phyloP scores from a whole-genome alignment of 768 basidiomycete genomes.

The Sarcodon aspratus region DNA sequence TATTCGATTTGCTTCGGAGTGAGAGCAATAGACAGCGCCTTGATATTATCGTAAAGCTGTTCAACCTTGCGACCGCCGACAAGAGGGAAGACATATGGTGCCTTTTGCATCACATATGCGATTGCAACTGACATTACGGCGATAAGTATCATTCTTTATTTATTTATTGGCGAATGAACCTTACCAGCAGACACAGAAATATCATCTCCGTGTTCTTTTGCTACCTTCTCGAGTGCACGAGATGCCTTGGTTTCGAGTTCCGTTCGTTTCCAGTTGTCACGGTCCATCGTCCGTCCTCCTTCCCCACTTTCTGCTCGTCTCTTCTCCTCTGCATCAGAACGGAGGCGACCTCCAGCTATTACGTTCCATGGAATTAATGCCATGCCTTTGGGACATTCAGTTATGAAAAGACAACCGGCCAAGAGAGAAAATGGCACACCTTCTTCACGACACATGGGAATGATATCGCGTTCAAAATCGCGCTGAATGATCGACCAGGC shows the following conservation, averaged over 20 bases:
- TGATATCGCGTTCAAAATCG: conserved; percentile 32
- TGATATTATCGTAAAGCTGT: conserved; percentile 36
- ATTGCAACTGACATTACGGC: conserved; percentile 37
- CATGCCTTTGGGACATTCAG: conserved; percentile 14
- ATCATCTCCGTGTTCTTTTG: conserved; percentile 30
- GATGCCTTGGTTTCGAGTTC: conserved; percentile 31
- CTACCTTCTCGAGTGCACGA: conserved; percentile 37
- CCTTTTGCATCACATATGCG: conserved; percentile 44
- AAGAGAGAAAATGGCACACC: conserved; percentile 12
- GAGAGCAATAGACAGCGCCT: conserved; percentile 36
- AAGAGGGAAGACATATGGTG: conserved; percentile 40
- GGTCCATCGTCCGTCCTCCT: conserved; percentile 22
- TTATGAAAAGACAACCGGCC: conserved; percentile 12
- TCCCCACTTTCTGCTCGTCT: conserved; percentile 17
- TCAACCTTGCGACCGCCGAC: conserved; percentile 42
- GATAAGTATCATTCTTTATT: not conserved
- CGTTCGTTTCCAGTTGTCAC: conserved; percentile 31
- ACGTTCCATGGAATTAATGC: conserved; percentile 33
- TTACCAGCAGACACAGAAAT: conserved; percentile 5
- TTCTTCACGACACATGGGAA: conserved; percentile 18
- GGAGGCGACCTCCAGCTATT: conserved; percentile 27
- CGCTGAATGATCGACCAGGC: conserved; percentile 19
- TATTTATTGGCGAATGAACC: conserved; percentile 4
- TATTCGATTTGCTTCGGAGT: conserved; percentile 31
- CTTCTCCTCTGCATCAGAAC: conserved; percentile 26